phyloP scores from a whole-genome alignment of 2,329 filamentous ascomycete species.

The Neurospora sp. region DNA sequence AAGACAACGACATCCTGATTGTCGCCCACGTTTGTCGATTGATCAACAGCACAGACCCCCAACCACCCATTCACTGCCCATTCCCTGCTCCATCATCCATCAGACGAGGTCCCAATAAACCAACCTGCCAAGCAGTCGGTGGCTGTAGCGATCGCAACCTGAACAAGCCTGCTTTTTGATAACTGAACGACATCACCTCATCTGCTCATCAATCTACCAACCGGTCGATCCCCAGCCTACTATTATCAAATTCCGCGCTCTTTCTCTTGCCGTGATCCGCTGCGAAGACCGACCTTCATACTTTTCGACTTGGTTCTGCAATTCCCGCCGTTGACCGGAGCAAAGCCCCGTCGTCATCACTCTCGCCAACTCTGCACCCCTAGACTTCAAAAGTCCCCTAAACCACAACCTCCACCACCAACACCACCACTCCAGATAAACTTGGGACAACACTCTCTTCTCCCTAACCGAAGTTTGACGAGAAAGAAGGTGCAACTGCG shows the following conservation, averaged over 20 bases:
- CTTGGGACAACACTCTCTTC: background rate
- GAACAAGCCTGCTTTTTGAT: background rate
- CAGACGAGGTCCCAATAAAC: background rate
- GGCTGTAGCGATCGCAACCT: background rate
- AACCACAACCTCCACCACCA: background rate
- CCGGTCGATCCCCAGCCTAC: background rate
- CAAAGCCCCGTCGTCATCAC: background rate
- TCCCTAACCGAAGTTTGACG: background rate
- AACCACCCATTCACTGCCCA: background rate
- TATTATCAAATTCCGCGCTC: background rate
- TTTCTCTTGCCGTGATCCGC: background rate
- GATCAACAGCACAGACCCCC: background rate
- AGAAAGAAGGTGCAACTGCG: background rate
- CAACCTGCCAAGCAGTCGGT: background rate
- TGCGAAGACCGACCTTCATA: background rate
- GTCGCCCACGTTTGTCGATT: background rate
- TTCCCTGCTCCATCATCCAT: background rate
- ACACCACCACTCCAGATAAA: background rate
- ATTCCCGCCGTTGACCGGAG: background rate
- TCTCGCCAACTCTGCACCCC: background rate
- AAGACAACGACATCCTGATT: background rate
- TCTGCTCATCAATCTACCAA: background rate
- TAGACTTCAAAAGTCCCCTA: background rate
- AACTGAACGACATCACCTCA: background rate
- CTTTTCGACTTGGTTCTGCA: background rate